Evolutionary conservation across 768 basidiomycete species (phyloP).

Genomic region (Exsudoporus frostii): DNA sequence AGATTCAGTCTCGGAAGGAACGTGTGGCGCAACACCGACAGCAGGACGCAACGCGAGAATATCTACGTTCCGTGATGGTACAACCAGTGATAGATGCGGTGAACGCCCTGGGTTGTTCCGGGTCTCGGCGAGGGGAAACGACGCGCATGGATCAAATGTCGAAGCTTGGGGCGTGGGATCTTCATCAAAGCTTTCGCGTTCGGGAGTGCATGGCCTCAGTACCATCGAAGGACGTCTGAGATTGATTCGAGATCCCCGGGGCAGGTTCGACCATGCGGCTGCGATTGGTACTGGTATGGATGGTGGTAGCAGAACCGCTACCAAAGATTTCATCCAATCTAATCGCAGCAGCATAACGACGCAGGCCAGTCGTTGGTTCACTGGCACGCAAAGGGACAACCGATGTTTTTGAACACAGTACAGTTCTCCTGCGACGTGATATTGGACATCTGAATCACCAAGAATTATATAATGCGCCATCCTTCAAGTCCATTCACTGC

Average conservation of each 20-base stretch:
- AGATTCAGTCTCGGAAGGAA: conserved; percentile 22
- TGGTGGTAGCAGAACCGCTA: conserved; percentile 1
- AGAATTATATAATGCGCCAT: too few relatives aligned
- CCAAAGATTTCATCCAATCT: conserved; percentile 9
- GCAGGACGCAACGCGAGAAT: conserved; percentile 16
- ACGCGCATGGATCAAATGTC: conserved; percentile 12
- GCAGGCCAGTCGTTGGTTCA: not conserved
- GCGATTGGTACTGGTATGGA: not conserved
- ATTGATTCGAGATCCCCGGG: not conserved
- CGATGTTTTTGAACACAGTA: too few relatives aligned
- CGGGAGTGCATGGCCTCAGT: conserved; percentile 7
- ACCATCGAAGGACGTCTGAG: conserved; percentile 1
- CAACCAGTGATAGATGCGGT: conserved; percentile 11
- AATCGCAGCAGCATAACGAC: not conserved
- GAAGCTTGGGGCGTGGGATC: conserved; percentile 26
- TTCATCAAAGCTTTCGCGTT: conserved; percentile 12
- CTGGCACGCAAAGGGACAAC: not conserved
- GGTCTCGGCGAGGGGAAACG: not conserved
- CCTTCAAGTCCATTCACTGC: too few relatives aligned
- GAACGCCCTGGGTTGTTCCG: conserved; percentile 2
- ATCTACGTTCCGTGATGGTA: conserved; percentile 8
- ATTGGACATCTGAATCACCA: too few relatives aligned
- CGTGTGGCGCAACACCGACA: conserved; percentile 19
- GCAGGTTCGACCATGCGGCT: not conserved
- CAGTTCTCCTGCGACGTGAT: too few relatives aligned